Base-by-base conservation (phyloP, 345 rosid species). In the Gossypium stocksii region DNA sequence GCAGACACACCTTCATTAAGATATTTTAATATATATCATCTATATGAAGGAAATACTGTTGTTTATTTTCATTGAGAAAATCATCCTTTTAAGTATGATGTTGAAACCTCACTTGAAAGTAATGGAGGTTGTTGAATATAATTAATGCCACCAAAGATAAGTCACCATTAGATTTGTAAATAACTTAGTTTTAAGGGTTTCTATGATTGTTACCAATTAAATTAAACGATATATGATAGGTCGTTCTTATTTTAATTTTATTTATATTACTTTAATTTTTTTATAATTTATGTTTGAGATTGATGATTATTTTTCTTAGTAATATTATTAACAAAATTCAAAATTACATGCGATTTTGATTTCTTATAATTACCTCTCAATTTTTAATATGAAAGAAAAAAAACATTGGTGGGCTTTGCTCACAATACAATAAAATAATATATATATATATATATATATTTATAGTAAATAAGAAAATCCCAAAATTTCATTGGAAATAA, bases 91-190 rank as follows among this genome's bases (percentile, higher is more conserved):
- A 34, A 34, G 41, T 34, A 34, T 4, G 41, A 19, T n/a, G 19
- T 19, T 56, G 60, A 19, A 56, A 56, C 13, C 60, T 56, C 25
- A 56, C 19, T 56, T 56, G 19, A 19, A 56, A n/a, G 14, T 56
- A 56, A 56, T 23, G 38, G 34, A 23, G 75, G 67, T 59, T 72
- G 67, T 59, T 72, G 34, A 44, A 17, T 19, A 43, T 72, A 45
- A 56, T 56, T 71, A 57, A 72, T 56, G 43, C 23, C 13, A 64
- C 46, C 13, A 64, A 64, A 34, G 20, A n/a, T 12, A 38, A 41
- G 68, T 64, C 49, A 17, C 48, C 67, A 63, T 63, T 11, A 59
- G 64, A 19, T 19, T 54, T 54, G 23, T n/a, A 19, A 3, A 53
- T n/a, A n/a, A n/a, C n/a, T 17, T 7, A 7, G 22, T 53, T 6